Base-by-base conservation (phyloP, 1,139 yeast species). In the Nadsonia starkeyi-henricii region DNA sequence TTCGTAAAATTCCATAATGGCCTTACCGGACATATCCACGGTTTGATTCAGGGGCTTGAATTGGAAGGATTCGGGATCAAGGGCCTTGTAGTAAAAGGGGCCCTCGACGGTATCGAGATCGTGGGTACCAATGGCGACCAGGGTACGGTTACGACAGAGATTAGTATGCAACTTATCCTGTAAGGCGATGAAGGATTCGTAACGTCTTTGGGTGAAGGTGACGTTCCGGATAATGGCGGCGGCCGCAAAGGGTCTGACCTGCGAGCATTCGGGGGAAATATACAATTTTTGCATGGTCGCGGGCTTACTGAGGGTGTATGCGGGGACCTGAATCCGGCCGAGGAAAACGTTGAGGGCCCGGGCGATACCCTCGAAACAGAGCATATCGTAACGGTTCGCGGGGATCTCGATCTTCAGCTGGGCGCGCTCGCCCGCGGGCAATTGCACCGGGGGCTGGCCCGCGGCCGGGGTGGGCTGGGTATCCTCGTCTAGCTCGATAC, bases 91-190 rank as follows among this genome's bases (percentile, higher is more conserved):
- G 50, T 89, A 79, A 71, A 88, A 85, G 49, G 96, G 96, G 23
- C 91, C 86, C 45, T 76, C 67, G 57, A 91, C 71, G 47, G 84
- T 78, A 64, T 85, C 95, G 54, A 83, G 72, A 68, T 93, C 97
- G 64, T 93, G 99, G 51, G 99, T 93, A 59, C 99, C 99, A 73
- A 89, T 88, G 51, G 98, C 97, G 49, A 91, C 98, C 60, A 93
- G 76, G 43, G 96, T 82, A 73, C 99, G 84, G 68, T 89, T 85
- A 72, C 98, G 89, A 68, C 98, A 91, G 62, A 93, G 73, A 67
- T 93, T 93, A 53, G 94, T 74, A 70, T 93, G 99, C 57, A 93
- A 74, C 68, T 93, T 93, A 67, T 93, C 99, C 70, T 93, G 99
- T 58, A 93, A 73, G 30, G 95, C 82, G 62, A 93, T 91, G 73